These are phyloP conservation scores for Bidens hawaiensis DNA, from an alignment of 140 eudicot species.

Conservation along the genomic window DNA sequence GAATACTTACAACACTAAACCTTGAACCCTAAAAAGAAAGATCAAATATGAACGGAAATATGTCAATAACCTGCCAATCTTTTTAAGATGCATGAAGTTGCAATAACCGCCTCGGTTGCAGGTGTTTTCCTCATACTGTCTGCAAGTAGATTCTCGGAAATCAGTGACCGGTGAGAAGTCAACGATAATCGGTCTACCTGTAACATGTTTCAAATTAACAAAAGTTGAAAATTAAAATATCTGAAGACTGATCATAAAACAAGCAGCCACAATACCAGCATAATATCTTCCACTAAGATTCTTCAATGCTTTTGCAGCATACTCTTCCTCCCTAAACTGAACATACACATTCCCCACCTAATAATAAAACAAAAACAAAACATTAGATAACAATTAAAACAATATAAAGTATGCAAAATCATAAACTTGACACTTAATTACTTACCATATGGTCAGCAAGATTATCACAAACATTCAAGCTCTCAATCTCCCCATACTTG, in stretches of 20 bases:
- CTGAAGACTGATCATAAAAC: neutral
- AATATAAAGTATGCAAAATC: neutral
- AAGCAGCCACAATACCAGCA: conserved; percentile 46
- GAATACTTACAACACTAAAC: neutral
- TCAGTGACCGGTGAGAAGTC: conserved; percentile 97
- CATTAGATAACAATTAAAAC: neutral
- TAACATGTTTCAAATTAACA: conserved; percentile 5
- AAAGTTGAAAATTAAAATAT: neutral
- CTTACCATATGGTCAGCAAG: conserved; percentile 97
- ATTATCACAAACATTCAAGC: conserved; percentile 92
- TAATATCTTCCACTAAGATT: conserved; percentile 81
- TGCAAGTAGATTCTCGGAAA: conserved; percentile 95
- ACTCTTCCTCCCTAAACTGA: conserved; percentile 94
- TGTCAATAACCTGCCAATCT: conserved; percentile 58
- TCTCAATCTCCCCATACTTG: conserved; percentile 94
- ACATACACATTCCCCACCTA: conserved; percentile 98
- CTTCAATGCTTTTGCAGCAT: conserved; percentile 78
- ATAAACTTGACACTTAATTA: no score
- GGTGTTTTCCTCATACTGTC: conserved; percentile 91
- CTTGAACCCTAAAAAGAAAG: neutral
- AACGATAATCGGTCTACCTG: conserved; percentile 96
- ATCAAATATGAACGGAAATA: neutral
- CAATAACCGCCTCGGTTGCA: conserved; percentile 99
- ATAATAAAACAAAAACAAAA: neutral
- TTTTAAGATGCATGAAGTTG: conserved; percentile 94